Evolutionary conservation across 1,284 basidiomycete species (phyloP).

Genomic region (Vanrija sp.): DNA sequence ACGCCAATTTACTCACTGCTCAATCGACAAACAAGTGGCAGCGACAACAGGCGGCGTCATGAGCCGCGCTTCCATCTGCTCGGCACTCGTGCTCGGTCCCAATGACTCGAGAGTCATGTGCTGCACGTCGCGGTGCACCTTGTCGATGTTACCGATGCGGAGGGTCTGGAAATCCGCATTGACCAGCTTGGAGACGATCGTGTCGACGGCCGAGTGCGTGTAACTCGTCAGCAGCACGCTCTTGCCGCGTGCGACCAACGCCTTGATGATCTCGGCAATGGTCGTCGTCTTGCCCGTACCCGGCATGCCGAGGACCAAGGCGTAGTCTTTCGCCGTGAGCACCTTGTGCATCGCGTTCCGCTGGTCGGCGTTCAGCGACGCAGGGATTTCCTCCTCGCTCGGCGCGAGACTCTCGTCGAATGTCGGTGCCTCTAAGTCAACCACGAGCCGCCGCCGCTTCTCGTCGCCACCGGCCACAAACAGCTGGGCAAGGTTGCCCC

Average conservation of each 20-base stretch:
- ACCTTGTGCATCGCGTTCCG: constrained; percentile 67
- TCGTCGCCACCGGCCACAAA: constrained; percentile 68
- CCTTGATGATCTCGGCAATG: constrained; percentile 79
- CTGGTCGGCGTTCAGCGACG: constrained; percentile 70
- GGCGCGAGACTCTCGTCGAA: constrained; percentile 53
- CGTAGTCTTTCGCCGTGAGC: constrained; percentile 79
- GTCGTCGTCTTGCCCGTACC: constrained; percentile 98
- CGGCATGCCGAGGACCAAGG: constrained; percentile 92
- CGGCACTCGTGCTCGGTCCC: constrained; percentile 59
- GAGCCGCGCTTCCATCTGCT: constrained; percentile 72
- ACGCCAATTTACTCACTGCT: constrained; percentile 64
- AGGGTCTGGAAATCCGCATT: constrained; percentile 68
- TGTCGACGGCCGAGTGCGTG: constrained; percentile 97
- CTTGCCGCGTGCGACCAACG: constrained; percentile 74
- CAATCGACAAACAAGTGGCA: constrained; percentile 87
- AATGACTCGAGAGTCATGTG: constrained; percentile 64
- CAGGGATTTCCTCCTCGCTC: constrained; percentile 26
- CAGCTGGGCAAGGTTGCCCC: constrained; percentile 83
- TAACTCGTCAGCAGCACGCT: constrained; percentile 85
- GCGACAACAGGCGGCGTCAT: constrained; percentile 89
- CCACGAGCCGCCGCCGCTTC: constrained; percentile 64
- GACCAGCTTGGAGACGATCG: constrained; percentile 77
- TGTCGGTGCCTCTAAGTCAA: constrained; percentile 69
- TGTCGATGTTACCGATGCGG: constrained; percentile 84
- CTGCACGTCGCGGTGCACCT: constrained; percentile 77